These are phyloP conservation scores for Ganoderma lingzhi DNA, from an alignment of 1,284 basidiomycete genomes.

Conservation along the genomic window DNA sequence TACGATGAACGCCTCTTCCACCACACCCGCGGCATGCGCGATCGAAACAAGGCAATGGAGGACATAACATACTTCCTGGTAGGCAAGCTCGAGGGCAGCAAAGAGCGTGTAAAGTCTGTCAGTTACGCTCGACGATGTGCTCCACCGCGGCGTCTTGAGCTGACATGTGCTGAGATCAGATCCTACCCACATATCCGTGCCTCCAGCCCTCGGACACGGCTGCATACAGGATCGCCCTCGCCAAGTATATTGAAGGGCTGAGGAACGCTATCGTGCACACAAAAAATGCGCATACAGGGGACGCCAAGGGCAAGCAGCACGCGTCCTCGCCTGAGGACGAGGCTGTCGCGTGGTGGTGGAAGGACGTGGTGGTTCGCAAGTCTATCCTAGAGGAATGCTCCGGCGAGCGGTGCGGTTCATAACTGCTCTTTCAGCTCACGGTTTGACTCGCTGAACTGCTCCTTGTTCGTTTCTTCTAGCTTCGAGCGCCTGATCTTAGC, in stretches of 20 bases:
- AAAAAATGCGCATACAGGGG: constrained; percentile 24
- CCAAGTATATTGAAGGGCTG: constrained; percentile 57
- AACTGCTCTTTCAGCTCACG: neutral
- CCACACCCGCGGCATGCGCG: constrained; percentile 52
- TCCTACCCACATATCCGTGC: constrained; percentile 59
- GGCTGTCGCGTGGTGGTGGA: constrained; percentile 56
- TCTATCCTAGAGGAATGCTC: constrained; percentile 61
- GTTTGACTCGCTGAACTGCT: neutral
- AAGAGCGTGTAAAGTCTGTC: constrained; percentile 46
- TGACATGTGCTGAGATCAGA: constrained; percentile 38
- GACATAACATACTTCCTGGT: constrained; percentile 60
- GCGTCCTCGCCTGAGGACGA: constrained; percentile 15
- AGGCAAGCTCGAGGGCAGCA: constrained; percentile 49
- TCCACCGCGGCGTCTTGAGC: neutral
- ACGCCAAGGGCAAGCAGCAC: constrained; percentile 25
- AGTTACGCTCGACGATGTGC: constrained; percentile 14
- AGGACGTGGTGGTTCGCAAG: constrained; percentile 59
- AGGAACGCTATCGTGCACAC: constrained; percentile 48
- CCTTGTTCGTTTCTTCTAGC: constrained; percentile 38
- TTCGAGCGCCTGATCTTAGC: constrained; percentile 59
- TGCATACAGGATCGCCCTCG: constrained; percentile 56
- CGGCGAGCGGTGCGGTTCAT: constrained; percentile 52
- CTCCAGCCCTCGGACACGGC: constrained; percentile 55
- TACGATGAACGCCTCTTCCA: constrained; percentile 59
- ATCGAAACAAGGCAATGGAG: constrained; percentile 59